Conservation (phyloP, 768 basidiomycete species). For the Clavaria fumosa region DNA sequence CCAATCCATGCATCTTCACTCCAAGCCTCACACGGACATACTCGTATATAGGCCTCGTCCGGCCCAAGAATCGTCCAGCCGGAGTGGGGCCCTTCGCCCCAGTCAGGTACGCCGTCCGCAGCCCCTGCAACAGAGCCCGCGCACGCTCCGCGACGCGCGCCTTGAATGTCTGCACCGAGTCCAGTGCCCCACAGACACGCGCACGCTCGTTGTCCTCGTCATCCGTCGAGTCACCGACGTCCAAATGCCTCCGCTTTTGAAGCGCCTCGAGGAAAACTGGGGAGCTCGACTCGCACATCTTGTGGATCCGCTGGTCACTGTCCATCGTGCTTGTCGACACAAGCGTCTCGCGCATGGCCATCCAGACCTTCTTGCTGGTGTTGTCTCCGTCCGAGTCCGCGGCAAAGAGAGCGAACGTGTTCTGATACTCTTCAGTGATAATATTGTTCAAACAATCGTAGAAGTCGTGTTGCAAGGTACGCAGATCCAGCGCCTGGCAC, state of each 20-base stretch:
- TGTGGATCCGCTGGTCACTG: slow-evolving; percentile 48
- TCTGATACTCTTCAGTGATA: slow-evolving; percentile 32
- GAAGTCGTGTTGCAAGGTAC: slow-evolving; percentile 60
- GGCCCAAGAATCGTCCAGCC: slow-evolving; percentile 49
- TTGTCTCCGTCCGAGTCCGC: slow-evolving; percentile 18
- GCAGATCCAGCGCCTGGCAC: slow-evolving; percentile 75
- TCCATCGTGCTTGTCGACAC: slow-evolving; percentile 64
- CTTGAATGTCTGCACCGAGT: slow-evolving; percentile 39
- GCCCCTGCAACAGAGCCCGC: slow-evolving; percentile 27
- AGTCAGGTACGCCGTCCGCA: slow-evolving; percentile 41
- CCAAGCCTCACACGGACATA: slow-evolving; percentile 58
- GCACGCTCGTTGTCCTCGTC: not conserved
- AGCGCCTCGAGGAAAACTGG: slow-evolving; percentile 50
- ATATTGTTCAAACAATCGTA: slow-evolving; percentile 31
- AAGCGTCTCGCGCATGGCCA: slow-evolving; percentile 34
- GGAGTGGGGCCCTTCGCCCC: slow-evolving; percentile 48
- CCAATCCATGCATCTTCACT: slow-evolving; percentile 64
- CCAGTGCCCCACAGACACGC: slow-evolving; percentile 16
- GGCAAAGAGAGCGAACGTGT: slow-evolving; percentile 29
- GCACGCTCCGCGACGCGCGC: slow-evolving; percentile 33
- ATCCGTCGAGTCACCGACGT: slow-evolving; percentile 1
- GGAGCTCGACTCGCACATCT: slow-evolving; percentile 47
- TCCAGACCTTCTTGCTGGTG: slow-evolving; percentile 24
- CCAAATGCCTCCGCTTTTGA: slow-evolving; percentile 23
- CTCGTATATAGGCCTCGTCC: slow-evolving; percentile 60